These are phyloP conservation scores for Aspergillus vadensis DNA, from an alignment of 2,329 filamentous ascomycete species.

Conservation along the genomic window DNA sequence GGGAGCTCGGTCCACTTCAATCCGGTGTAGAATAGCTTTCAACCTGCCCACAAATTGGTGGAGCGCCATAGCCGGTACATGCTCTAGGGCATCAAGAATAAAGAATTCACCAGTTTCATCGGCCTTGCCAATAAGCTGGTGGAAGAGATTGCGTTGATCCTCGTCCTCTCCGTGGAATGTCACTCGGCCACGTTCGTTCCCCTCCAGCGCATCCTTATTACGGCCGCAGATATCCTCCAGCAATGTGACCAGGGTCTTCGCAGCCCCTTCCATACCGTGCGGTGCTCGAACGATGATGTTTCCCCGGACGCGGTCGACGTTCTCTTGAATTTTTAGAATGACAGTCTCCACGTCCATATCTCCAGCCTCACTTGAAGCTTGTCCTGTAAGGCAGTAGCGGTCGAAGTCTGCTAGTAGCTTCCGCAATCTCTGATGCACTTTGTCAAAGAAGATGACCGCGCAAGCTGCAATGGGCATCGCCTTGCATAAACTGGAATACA, in stretches of 20 bases:
- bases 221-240: conserved; percentile 41
- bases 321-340: conserved; percentile 33
- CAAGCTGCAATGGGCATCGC: conserved; percentile 46
- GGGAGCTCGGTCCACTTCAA: conserved; percentile 47
- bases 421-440: conserved; percentile 39
- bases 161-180: conserved; percentile 41
- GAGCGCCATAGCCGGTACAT: conserved; percentile 35
- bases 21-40: conserved; percentile 39
- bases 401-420: conserved; percentile 43
- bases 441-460: conserved; percentile 49
- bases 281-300: conserved; percentile 39
- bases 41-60: conserved; percentile 34
- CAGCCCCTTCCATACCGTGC: conserved; percentile 41
- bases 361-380: conserved; percentile 22
- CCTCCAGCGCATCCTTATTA: conserved; percentile 44
- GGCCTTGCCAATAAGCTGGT: conserved; percentile 42
- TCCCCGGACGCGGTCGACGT: conserved; percentile 33
- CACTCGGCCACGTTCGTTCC: conserved; percentile 37
- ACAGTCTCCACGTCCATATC: conserved; percentile 35
- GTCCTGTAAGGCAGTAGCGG: conserved; percentile 40
- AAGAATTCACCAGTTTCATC: conserved; percentile 37
- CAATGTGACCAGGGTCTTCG: conserved; percentile 40
- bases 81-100: conserved; percentile 43
- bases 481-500: conserved; percentile 45
- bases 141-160: conserved; percentile 46